phyloP scores from a whole-genome alignment of 352 stramenopile species.

The Globisporangium abappressorium region DNA sequence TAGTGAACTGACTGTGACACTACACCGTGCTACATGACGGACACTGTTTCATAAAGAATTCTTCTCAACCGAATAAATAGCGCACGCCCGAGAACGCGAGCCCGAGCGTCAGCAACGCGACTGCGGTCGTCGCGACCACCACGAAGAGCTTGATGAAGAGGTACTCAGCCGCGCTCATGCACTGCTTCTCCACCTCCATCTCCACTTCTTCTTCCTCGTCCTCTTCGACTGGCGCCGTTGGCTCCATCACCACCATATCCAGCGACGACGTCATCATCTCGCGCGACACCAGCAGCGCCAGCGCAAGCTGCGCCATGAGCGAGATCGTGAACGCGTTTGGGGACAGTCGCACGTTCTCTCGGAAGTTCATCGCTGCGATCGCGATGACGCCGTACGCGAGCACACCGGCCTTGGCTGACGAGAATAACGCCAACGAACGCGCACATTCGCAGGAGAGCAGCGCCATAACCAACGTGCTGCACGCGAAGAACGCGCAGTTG shows the following conservation, averaged over 20 bases:
- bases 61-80: constrained; percentile 1
- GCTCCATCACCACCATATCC: neutral
- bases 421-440: neutral
- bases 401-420: neutral
- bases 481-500: constrained; percentile 12
- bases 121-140: neutral
- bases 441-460: neutral
- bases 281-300: constrained; percentile 5
- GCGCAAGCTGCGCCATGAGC: constrained; percentile 2
- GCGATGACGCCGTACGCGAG: constrained; percentile 1
- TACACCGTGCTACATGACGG: neutral
- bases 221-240: neutral
- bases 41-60: neutral
- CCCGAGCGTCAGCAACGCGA: neutral
- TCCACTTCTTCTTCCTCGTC: neutral
- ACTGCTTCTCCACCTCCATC: neutral
- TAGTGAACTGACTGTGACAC: neutral
- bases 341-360: neutral
- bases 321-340: neutral
- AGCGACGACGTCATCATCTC: neutral
- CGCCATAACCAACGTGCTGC: constrained; percentile 1
- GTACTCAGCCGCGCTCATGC: neutral
- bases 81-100: neutral
- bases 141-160: constrained; percentile 3
- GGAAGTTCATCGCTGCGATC: neutral